Evolutionary conservation across 768 basidiomycete species (phyloP), one percentile per base, ranked within the genome.

Genomic region (Podaxis sp.): DNA sequence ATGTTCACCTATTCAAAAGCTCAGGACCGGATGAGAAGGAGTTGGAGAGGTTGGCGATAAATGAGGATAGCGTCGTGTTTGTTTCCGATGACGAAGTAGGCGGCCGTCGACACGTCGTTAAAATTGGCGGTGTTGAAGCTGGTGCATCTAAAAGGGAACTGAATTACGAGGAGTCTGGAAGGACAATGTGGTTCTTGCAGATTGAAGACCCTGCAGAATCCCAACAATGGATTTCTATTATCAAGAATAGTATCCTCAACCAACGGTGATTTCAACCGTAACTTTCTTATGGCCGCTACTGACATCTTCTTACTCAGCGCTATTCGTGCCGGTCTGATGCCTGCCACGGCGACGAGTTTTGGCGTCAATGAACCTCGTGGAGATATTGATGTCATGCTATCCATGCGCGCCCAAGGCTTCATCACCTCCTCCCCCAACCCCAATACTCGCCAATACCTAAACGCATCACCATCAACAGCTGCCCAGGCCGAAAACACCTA

Each of bases 311-410:
- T 53, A n/a, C 44, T 57, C 63, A 92, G 90, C 67, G 86, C 89
- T 42, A 75, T 89, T 28, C 87, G 88, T 22, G 89, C 87, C 8
- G 90, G 90, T 15, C 72, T 92, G 12, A 82, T 84, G 38, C 73
- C 84, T 28, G 70, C 79, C 0, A 75, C 75, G 44, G 74, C 75
- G 22, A 52, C 63, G 2, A 61, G 60, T 8, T 67, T 76, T 2
- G 76, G 79, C 22, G 77, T 76, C 15, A 75, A 82, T 28, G 91
- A 91, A 64, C 90, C 89, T 22, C 80, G 86, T 52, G 91, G 91
- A 5, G 91, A 93, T 69, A 84, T 93, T 78, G 91, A 93, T 70
- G 91, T 92, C 52, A 89, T 92, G 84, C 79, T 93, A 39, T 88
- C 89, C 33, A 90, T 93, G 80, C 87, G 87, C 53, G 79, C 85